Base-by-base conservation (phyloP, 2,329 filamentous ascomycete genomes). In the Cladophialophora bantiana region DNA sequence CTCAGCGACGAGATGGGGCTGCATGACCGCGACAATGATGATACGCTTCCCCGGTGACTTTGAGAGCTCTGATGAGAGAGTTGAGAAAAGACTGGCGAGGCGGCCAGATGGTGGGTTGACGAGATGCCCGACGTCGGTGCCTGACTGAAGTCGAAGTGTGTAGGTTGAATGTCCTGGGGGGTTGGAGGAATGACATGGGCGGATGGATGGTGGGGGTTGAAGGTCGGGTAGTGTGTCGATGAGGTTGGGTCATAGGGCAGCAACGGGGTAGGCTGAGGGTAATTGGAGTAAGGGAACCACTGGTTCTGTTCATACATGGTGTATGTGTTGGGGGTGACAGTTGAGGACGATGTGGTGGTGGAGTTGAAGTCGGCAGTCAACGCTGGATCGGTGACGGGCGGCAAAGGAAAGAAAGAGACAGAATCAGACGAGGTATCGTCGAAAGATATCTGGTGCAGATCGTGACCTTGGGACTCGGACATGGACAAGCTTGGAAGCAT, bases 21-120 rank as follows among this genome's bases (percentile, higher is more conserved):
- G 34, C 70, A 71, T 42, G 71, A 73, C n/a, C 71, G 61, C 12
- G 71, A 73, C 57, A 71, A 20, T 3, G 70, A 71, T 3, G 68
- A 70, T 4, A 71, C 31, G 56, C 68, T 71, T 53, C 68, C 66
- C 35, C 67, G 59, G 26, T 69, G 62, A 48, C 62, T 62, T 13
- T 62, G 56, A 35, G 67, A 54, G 56, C 68, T 66, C 52, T 42
- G 65, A 50, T 69, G 64, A 35, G 69, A 67, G 57, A 70, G 53
- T 45, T 68, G 55, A 13, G 70, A 69, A 67, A 73, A 66, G 5
- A 67, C 65, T 34, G 71, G 65, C 34, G 70, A 71, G 26, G 68
- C 66, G 9, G 60, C 42, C 26, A 69, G 56, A 55, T 69, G 62
- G 26, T 65, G 67, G 18, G 64, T 63, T 26, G 68, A 60, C 5